Conservation (phyloP, 768 basidiomycete genomes). For the Pulveroboletus sp. region DNA sequence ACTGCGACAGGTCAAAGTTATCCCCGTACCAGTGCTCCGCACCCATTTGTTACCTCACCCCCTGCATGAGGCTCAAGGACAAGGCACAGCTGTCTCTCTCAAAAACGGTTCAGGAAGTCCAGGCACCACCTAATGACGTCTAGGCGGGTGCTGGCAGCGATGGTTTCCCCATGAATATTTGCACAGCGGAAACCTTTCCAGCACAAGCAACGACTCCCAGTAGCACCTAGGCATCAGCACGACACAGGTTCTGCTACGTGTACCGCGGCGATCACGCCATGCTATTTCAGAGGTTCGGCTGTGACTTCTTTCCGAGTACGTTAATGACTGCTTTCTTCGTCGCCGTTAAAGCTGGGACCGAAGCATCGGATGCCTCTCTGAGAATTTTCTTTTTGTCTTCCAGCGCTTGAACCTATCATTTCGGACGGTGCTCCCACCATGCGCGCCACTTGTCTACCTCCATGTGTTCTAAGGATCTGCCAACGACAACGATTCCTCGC, state of each 20-base stretch:
- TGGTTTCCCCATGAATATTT: too few relatives aligned
- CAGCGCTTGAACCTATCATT: neutral
- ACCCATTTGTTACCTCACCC: too few relatives aligned
- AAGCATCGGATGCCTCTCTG: neutral
- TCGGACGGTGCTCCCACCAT: neutral
- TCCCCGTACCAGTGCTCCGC: too few relatives aligned
- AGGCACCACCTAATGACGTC: too few relatives aligned
- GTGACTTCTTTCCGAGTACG: neutral
- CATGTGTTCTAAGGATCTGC: neutral
- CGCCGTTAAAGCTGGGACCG: constrained; percentile 4
- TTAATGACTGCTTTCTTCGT: neutral
- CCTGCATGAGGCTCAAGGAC: too few relatives aligned
- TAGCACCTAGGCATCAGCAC: neutral
- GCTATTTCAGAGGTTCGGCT: neutral
- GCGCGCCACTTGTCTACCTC: neutral
- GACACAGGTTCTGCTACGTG: neutral
- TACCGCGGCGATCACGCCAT: neutral
- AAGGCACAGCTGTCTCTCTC: too few relatives aligned
- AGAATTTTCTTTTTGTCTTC: neutral
- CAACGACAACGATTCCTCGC: neutral
- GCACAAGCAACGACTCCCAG: too few relatives aligned
- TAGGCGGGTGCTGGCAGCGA: too few relatives aligned
- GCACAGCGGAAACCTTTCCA: too few relatives aligned
- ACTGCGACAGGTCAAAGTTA: too few relatives aligned
- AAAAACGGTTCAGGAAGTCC: too few relatives aligned